These are phyloP conservation scores for Cryphonectria japonica DNA, from an alignment of 2,329 filamentous ascomycete species.

Conservation along the genomic window DNA sequence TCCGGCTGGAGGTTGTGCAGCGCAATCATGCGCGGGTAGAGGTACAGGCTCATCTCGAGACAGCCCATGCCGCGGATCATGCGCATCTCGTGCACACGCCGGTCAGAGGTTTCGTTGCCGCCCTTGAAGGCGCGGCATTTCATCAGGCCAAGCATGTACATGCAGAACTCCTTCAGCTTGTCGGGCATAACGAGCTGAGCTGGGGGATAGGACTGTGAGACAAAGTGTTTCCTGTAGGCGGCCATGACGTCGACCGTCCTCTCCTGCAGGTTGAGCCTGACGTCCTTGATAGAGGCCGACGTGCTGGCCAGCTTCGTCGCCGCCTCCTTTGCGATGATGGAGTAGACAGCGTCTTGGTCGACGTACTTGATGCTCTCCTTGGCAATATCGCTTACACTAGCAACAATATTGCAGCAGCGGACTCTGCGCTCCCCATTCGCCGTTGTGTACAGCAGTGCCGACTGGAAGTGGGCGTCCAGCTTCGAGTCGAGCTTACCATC, in stretches of 20 bases:
- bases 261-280: conserved; percentile 81
- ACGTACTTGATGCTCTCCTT: conserved; percentile 89
- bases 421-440: conserved; percentile 87
- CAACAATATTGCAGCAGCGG: conserved; percentile 90
- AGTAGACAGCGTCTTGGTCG: conserved; percentile 91
- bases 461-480: conserved; percentile 96
- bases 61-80: conserved; percentile 88
- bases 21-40: conserved; percentile 92
- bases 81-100: conserved; percentile 87
- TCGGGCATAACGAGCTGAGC: conserved; percentile 95
- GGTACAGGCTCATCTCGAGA: conserved; percentile 83
- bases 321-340: conserved; percentile 90
- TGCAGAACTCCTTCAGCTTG: conserved; percentile 92
- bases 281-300: conserved; percentile 79
- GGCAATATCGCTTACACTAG: conserved; percentile 84
- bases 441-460: conserved; percentile 91
- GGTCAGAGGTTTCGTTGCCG: conserved; percentile 86
- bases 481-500: conserved; percentile 98
- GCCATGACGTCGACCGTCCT: conserved; percentile 92
- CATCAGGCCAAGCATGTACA: conserved; percentile 90
- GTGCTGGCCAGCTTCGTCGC: conserved; percentile 76
- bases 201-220: conserved; percentile 78
- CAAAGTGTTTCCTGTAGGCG: conserved; percentile 90
- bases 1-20: conserved; percentile 85
- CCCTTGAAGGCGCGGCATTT: conserved; percentile 95